Conservation (phyloP, 768 basidiomycete genomes). For the Pleurotus sapidus region DNA sequence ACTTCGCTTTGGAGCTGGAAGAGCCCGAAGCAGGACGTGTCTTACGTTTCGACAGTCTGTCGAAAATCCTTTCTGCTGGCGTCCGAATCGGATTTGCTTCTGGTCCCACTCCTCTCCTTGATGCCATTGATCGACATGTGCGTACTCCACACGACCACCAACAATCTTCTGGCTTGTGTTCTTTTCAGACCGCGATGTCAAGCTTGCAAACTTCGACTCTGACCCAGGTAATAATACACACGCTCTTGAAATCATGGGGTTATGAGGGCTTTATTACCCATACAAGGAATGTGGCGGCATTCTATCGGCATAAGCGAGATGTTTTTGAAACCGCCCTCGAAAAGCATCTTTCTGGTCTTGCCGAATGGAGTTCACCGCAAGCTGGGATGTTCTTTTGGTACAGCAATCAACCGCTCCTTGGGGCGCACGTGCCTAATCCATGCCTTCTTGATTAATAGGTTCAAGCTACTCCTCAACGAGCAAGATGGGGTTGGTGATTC, state of each 20-base stretch:
- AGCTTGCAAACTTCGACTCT: slow-evolving; percentile 68
- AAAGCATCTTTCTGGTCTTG: slow-evolving; percentile 74
- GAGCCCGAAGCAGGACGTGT: slow-evolving; percentile 73
- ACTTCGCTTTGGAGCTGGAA: slow-evolving; percentile 76
- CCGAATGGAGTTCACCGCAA: slow-evolving; percentile 67
- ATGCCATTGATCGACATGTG: slow-evolving; percentile 71
- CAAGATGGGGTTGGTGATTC: slow-evolving; percentile 65
- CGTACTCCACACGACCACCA: slow-evolving; percentile 20
- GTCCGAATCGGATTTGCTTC: slow-evolving; percentile 81
- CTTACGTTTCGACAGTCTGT: slow-evolving; percentile 85
- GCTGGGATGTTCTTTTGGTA: slow-evolving; percentile 92
- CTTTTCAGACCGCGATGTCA: slow-evolving; percentile 58
- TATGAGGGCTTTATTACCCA: slow-evolving; percentile 73
- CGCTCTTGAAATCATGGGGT: slow-evolving; percentile 70
- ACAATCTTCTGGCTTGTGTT: not conserved
- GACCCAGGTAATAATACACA: slow-evolving; percentile 58
- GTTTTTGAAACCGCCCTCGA: slow-evolving; percentile 75
- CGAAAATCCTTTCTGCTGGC: slow-evolving; percentile 77
- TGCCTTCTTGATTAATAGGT: slow-evolving; percentile 41
- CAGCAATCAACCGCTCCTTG: slow-evolving; percentile 21
- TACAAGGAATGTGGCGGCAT: slow-evolving; percentile 62
- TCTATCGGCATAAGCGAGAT: slow-evolving; percentile 73
- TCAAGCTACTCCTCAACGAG: slow-evolving; percentile 54
- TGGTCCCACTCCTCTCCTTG: slow-evolving; percentile 65
- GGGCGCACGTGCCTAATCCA: not conserved